A percentile compares a stretch with the other conserved stretches of the same genome.
phyloP scores from a whole-genome alignment of 208 protist genomes.

The Acanthamoeba healyi region DNA sequence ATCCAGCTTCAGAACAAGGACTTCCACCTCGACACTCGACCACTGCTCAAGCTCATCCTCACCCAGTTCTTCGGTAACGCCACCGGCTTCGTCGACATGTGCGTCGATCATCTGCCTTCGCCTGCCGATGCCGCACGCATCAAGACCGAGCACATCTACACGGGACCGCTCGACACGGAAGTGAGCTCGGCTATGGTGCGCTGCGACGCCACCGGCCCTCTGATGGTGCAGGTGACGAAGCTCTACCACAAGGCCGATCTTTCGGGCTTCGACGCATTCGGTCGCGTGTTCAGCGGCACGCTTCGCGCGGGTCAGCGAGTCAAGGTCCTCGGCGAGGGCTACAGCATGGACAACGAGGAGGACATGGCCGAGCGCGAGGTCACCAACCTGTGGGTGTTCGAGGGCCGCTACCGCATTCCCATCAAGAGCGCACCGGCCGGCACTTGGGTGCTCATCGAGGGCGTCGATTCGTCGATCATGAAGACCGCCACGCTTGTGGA shows the following conservation, averaged over 20 bases:
- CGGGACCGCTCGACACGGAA: conserved; percentile 84
- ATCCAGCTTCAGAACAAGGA: conserved; percentile 86
- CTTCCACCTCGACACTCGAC: conserved; percentile 83
- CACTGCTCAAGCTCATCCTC: conserved; percentile 88
- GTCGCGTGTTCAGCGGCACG: conserved; percentile 92
- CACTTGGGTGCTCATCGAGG: conserved; percentile 93
- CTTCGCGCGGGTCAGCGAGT: conserved; percentile 86
- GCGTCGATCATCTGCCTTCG: conserved; percentile 87
- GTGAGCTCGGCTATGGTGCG: conserved; percentile 82
- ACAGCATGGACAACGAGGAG: conserved; percentile 91
- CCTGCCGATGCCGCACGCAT: conserved; percentile 80
- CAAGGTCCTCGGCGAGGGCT: conserved; percentile 93
- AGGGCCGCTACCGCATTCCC: conserved; percentile 89
- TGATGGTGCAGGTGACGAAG: conserved; percentile 93
- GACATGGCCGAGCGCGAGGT: conserved; percentile 87
- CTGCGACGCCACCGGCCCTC: conserved; percentile 87
- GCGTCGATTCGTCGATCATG: conserved; percentile 91
- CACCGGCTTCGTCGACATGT: conserved; percentile 91
- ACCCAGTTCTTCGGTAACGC: conserved; percentile 88
- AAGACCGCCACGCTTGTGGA: conserved; percentile 93
- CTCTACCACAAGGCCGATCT: conserved; percentile 83
- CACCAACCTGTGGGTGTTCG: conserved; percentile 83
- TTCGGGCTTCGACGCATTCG: conserved; percentile 91
- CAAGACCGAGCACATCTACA: conserved; percentile 88
- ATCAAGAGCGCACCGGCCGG: conserved; percentile 89